phyloP scores from a whole-genome alignment of 345 rosid genomes.

The Rubroshorea leprosula region DNA sequence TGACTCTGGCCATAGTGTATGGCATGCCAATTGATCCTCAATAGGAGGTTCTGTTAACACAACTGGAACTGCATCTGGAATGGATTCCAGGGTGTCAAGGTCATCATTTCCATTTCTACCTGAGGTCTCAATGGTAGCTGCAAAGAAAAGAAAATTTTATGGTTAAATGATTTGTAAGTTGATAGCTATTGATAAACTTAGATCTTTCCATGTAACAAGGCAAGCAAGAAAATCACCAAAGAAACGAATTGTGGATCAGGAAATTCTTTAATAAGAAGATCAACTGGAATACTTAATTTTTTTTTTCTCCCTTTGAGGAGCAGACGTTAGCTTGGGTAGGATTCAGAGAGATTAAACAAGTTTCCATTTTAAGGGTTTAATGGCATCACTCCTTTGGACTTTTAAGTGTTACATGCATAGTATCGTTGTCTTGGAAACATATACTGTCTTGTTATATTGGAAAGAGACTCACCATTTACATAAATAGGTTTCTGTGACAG shows the following conservation, averaged over 20 bases:
- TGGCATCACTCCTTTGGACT: background rate
- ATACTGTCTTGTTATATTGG: no score
- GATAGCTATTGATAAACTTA: background rate
- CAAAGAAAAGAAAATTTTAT: conserved; percentile 13
- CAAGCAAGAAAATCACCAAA: background rate
- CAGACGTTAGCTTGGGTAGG: background rate
- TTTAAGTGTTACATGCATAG: no score
- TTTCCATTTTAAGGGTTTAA: conserved; percentile 3
- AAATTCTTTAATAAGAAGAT: no score
- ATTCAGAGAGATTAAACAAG: background rate
- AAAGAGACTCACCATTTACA: conserved; percentile 40
- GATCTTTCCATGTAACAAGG: background rate
- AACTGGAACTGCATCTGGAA: conserved; percentile 92
- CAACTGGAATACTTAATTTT: no score
- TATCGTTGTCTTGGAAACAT: no score
- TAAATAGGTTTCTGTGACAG: conserved; percentile 97
- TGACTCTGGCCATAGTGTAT: conserved; percentile 92
- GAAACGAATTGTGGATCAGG: background rate
- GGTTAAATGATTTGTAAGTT: conserved; percentile 7
- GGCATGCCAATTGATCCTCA: conserved; percentile 89
- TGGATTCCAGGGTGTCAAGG: conserved; percentile 73
- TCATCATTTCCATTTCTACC: conserved; percentile 52
- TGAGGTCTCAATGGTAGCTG: conserved; percentile 52
- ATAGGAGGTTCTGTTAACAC: conserved; percentile 80
- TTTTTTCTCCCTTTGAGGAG: no score